phyloP scores from a whole-genome alignment of 768 basidiomycete species.

The Pulveroboletus sp. region DNA sequence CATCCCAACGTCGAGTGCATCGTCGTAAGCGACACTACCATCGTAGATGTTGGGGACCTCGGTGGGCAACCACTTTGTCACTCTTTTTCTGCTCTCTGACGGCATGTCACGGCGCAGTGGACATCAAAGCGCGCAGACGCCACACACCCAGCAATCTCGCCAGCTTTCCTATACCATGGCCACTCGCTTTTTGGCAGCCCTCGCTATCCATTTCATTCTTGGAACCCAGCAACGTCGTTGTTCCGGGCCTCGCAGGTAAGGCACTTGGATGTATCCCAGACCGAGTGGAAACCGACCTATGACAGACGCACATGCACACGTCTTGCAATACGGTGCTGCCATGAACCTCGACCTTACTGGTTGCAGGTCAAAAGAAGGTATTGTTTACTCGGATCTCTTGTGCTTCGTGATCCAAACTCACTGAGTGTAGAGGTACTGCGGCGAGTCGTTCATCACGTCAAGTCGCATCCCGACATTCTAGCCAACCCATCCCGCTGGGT shows the following conservation, averaged over 20 bases:
- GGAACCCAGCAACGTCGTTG: slow-evolving; percentile 42
- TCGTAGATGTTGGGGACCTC: slow-evolving; percentile 45
- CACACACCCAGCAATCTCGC: neutral
- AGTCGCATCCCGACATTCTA: slow-evolving; percentile 49
- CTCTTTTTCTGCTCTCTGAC: neutral
- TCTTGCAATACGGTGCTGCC: slow-evolving; percentile 63
- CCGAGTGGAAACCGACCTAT: neutral
- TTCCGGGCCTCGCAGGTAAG: slow-evolving; percentile 71
- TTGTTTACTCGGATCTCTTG: neutral
- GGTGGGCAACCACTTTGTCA: slow-evolving; percentile 32
- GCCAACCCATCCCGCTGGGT: slow-evolving; percentile 63
- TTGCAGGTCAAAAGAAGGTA: slow-evolving; percentile 57
- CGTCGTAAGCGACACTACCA: slow-evolving; percentile 43
- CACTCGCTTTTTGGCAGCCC: slow-evolving; percentile 15
- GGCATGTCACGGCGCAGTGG: slow-evolving; percentile 8
- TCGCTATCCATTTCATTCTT: slow-evolving; percentile 23
- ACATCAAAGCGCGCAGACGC: slow-evolving; percentile 18
- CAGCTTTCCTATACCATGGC: slow-evolving; percentile 23
- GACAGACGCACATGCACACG: slow-evolving; percentile 76
- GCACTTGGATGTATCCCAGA: neutral
- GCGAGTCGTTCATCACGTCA: slow-evolving; percentile 55
- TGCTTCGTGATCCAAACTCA: neutral
- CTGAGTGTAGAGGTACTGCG: slow-evolving; percentile 52
- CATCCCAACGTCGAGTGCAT: slow-evolving; percentile 57
- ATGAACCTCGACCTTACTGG: slow-evolving; percentile 63